Conservation (phyloP, 768 basidiomycete genomes). For the Hericium rajendrae region DNA sequence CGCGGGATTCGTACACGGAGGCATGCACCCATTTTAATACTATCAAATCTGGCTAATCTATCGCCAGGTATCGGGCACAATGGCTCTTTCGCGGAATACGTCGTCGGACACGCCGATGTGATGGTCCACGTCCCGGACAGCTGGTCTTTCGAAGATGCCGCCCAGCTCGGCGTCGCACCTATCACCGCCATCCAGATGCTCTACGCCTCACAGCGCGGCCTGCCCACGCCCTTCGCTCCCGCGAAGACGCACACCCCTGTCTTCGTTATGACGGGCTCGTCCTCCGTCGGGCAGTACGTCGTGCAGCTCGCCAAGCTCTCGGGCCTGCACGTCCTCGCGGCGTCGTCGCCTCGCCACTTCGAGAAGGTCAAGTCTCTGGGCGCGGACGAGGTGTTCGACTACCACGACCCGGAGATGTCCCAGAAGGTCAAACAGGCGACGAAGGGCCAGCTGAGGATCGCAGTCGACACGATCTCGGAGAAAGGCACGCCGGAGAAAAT, state of each 20-base stretch:
- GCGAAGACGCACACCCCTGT: neutral
- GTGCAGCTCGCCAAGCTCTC: slow-evolving; percentile 22
- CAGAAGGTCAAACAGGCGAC: slow-evolving; percentile 17
- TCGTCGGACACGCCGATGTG: slow-evolving; percentile 2
- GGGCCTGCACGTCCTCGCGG: slow-evolving; percentile 23
- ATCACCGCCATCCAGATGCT: slow-evolving; percentile 10
- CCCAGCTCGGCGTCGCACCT: slow-evolving; percentile 8
- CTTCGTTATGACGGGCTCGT: slow-evolving; percentile 14
- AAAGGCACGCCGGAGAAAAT: neutral
- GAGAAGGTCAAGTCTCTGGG: slow-evolving; percentile 24
- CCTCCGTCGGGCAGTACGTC: slow-evolving; percentile 26
- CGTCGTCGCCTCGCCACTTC: slow-evolving; percentile 24
- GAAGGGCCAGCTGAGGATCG: slow-evolving; percentile 9
- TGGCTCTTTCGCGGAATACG: slow-evolving; percentile 5
- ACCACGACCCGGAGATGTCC: slow-evolving; percentile 16
- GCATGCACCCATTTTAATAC: neutral
- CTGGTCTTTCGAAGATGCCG: slow-evolving; percentile 12
- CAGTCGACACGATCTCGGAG: slow-evolving; percentile 13
- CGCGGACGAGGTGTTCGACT: slow-evolving; percentile 23
- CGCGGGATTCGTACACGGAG: neutral
- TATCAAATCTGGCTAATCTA: neutral
- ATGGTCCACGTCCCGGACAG: slow-evolving; percentile 4
- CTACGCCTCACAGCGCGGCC: neutral
- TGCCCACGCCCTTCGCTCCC: slow-evolving; percentile 6
- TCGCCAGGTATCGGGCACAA: neutral